These are phyloP conservation scores for Rehmannia glutinosa DNA, from an alignment of 257 asterid species.

Conservation along the genomic window DNA sequence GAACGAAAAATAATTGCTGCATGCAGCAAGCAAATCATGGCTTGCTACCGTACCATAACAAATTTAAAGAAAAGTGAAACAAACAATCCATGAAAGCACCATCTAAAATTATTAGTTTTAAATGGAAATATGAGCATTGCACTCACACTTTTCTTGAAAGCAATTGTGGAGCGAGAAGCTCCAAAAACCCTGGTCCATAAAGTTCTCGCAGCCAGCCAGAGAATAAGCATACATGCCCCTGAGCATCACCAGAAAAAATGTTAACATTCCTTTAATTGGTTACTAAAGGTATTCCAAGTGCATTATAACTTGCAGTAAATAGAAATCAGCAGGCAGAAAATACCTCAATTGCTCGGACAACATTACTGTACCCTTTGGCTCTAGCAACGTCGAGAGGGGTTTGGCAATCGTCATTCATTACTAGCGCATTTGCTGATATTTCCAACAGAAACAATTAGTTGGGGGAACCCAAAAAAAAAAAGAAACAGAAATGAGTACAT, in stretches of 20 bases:
- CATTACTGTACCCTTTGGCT: constrained; percentile 70
- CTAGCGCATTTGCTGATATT: constrained; percentile 73
- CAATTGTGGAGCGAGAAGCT: constrained; percentile 72
- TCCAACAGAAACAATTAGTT: constrained; percentile 11
- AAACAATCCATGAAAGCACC: background rate
- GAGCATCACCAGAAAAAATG: constrained; percentile 26
- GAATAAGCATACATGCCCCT: constrained; percentile 78
- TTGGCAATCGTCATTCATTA: constrained; percentile 87
- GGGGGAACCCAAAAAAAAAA: background rate
- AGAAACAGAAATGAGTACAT: background rate
- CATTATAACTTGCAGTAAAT: background rate
- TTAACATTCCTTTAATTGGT: background rate
- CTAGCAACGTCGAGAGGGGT: constrained; percentile 95
- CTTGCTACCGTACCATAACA: background rate
- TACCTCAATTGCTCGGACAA: constrained; percentile 95
- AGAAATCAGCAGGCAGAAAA: constrained; percentile 1
- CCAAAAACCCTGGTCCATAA: constrained; percentile 87
- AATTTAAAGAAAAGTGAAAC: background rate
- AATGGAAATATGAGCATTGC: constrained; percentile 8
- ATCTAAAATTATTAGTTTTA: background rate
- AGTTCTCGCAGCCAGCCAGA: constrained; percentile 89
- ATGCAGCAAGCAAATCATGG: background rate
- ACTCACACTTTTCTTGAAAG: constrained; percentile 94
- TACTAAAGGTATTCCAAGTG: background rate
- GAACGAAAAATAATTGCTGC: background rate